Base-by-base conservation (phyloP, 805 yeast genomes). In the Pichia pseudocactophila region DNA sequence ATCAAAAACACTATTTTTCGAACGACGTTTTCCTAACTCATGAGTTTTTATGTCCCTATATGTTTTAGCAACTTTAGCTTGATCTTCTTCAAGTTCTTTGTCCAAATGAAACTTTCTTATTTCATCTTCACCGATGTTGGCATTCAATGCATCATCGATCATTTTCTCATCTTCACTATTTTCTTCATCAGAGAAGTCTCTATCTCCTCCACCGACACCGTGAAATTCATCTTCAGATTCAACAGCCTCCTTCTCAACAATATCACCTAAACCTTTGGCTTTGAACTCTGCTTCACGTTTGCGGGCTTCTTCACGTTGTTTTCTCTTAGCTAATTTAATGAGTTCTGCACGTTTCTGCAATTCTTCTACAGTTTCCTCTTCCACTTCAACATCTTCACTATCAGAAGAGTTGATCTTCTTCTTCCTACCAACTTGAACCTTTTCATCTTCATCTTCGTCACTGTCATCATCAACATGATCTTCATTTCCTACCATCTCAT, bases 161-260 rank as follows among this genome's bases (percentile, higher is more conserved):
- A 84, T 78, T 47, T 64, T 70, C 59, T 83, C 92, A 54, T 82
- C 84, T 47, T 84, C 94, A 20, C 85, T 76, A 56, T 83, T 76
- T 40, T 78, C 81, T 34, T 66, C 75, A 47, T 73, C 80, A 15
- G 76, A 70, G 1, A 55, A 42, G 47, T 75, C 80, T 3, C 79
- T 82, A 50, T 82, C 89, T 6, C 55, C 66, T 46, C 94, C 94
- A 49, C 90, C 92, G 38, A 82, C 53, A 3, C 92, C 94, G 39
- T 73, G 73, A 84, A 87, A 85, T 64, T 85, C 95, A 66, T 85
- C 95, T 46, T 85, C 94, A 30, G 92, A 82, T 64, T 85, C 95
- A 51, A 76, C 88, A 35, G 95, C 95, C 65, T 84, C 92, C 38
- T 82, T 80, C 53, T 85, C 90, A 57, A 84, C 67, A 41, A 85